Evolutionary conservation across 805 yeast species (phyloP), one percentile per base, ranked within the genome.

Genomic region (Hanseniaspora guilliermondii): DNA sequence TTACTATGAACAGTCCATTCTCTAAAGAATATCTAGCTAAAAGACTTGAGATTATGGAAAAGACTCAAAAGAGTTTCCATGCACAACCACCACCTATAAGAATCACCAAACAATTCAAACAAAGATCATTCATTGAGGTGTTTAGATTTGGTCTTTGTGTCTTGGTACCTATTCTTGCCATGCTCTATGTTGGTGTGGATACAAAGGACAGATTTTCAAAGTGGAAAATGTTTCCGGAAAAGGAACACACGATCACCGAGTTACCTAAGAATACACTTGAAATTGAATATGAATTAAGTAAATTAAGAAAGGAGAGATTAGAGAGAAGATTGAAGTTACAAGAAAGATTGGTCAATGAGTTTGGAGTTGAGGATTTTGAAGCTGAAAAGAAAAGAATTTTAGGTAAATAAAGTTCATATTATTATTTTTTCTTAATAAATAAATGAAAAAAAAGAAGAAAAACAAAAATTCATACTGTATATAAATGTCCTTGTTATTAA

Each of bases 221-320:
- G 47, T 94, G 95, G 8, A 96, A 96, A 21, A 89, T 87, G 69
- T 88, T 96, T 95, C 97, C 97, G 2, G 97, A 88, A 66, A 96
- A 96, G 41, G 84, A 85, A 41, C 32, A 17, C n/a, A 84, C 96
- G 2, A 74, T 87, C 60, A 88, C 89, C 65, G 83, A 86, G 69
- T 82, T 89, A 36, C 97, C 97, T 2, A 89, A 88, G 63, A 96
- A 89, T 64, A 88, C 88, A 2, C 85, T 83, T 62, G 96, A 89
- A 65, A 87, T 89, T 57, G 83, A 86, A 65, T 91, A 93, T 1
- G 97, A 89, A 64, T 72, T 89, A 38, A 96, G 95, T 16, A 78
- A 96, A 65, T 83, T 89, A 76, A 79, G 82, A 65, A 77, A 80
- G 60, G 95, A 82, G 53, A 75, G 89, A 57, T 65, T 76, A 2